These are phyloP conservation scores for Nadsonia commutata DNA, from an alignment of 1,139 yeast species.

Conservation along the genomic window DNA sequence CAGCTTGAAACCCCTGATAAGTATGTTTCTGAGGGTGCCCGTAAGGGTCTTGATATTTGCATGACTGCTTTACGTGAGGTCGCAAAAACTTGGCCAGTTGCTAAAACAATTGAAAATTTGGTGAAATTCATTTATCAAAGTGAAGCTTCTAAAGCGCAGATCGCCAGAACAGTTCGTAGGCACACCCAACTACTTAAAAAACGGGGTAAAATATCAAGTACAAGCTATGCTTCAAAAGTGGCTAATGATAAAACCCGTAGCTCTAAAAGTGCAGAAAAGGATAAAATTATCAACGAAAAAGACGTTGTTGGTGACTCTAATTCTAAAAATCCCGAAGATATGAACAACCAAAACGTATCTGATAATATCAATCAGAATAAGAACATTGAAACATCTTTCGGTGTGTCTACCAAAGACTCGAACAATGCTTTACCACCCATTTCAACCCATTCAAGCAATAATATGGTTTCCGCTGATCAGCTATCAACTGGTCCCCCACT, in stretches of 20 bases:
- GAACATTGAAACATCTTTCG: not conserved
- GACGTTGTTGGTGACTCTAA: not conserved
- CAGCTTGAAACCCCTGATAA: constrained; percentile 51
- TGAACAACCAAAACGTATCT: not conserved
- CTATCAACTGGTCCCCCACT: constrained; percentile 1
- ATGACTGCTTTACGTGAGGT: constrained; percentile 38
- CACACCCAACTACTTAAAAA: not conserved
- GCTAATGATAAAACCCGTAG: not conserved
- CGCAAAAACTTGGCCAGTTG: constrained; percentile 32
- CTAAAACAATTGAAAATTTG: constrained; percentile 22
- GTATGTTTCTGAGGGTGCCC: constrained; percentile 45
- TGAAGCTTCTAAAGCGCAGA: constrained; percentile 16
- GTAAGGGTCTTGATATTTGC: constrained; percentile 40
- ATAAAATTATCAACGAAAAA: not conserved
- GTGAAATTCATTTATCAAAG: constrained; percentile 16
- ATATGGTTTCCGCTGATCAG: constrained; percentile 1
- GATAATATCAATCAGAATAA: not conserved
- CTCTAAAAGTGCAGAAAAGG: not conserved
- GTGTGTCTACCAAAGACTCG: not conserved
- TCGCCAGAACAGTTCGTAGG: constrained; percentile 16
- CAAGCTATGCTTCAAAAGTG: constrained; percentile 1
- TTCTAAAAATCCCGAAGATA: not conserved
- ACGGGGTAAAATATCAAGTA: not conserved
- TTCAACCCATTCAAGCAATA: constrained; percentile 1
- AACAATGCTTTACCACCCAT: no score